Base-by-base conservation (phyloP, 257 asterid species). In the Fraxinus cuspidata region DNA sequence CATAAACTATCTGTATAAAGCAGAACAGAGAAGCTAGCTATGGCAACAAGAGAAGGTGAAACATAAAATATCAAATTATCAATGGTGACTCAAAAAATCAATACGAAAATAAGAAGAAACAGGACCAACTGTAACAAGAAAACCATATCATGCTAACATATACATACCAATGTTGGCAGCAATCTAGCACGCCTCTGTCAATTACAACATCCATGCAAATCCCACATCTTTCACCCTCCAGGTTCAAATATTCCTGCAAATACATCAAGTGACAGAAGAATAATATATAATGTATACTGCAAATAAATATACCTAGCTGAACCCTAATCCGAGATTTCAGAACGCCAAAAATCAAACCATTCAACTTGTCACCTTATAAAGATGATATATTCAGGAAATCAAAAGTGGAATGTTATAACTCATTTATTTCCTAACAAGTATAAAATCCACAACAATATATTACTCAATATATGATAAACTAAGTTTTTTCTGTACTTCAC, bases 131-230 rank as follows among this genome's bases (percentile, higher is more conserved):
- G 16, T 70, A 80, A 16, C 32, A 51, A n/a, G 56, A 29, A 76
- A n/a, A 74, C 74, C 35, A 64, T 18, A 51, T 27, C 4, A 28
- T 71, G 78, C 76, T 70, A 87, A 42, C 77, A 78, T 23, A 28
- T 60, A 72, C 85, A 74, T 88, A 95, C 99, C 99, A 95, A 73
- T 95, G 99, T 74, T 93, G 96, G 85, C 99, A 95, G 90, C 99
- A 95, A 89, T 95, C 99, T 69, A 95, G 92, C 73, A 95, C 97
- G 13, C 99, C 99, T 86, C 98, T 85, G 81, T 95, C 98, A 68
- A 95, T 81, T 77, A 95, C 97, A 67, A 86, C 81, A 82, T 92
- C 97, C 97, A 87, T 93, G 81, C 99, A 95, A 80, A 95, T 93
- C 73, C 99, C 99, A 85, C 99, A 95, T 79, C 97, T 85, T 83